Percentiles rank a stretch among this genome's conserved stretches.
Evolutionary conservation across 305 asterid genomes (phyloP).

Genomic region (Fraxinus dipetala): DNA sequence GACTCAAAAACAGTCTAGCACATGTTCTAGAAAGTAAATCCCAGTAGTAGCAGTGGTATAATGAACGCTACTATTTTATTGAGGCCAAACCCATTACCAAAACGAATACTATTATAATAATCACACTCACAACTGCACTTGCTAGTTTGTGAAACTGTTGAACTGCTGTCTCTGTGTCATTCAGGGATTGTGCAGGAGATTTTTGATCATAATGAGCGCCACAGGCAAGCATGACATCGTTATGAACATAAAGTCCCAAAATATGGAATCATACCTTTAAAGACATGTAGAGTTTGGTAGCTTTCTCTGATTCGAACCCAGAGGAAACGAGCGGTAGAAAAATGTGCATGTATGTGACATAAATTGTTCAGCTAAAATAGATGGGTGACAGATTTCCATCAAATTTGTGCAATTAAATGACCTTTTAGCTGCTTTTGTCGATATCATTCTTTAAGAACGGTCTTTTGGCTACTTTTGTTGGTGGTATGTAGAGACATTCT

Average conservation of each 20-base stretch:
- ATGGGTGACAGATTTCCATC: too few relatives aligned
- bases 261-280: too few relatives aligned
- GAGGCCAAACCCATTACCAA: constrained; percentile 56
- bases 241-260: too few relatives aligned
- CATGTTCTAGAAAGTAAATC: constrained; percentile 63
- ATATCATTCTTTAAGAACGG: too few relatives aligned
- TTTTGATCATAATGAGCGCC: constrained; percentile 48
- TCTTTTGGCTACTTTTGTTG: not conserved
- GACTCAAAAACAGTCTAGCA: constrained; percentile 68
- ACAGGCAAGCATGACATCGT: too few relatives aligned
- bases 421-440: too few relatives aligned
- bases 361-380: too few relatives aligned
- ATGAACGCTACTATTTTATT: constrained; percentile 47
- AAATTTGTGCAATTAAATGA: too few relatives aligned
- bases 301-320: too few relatives aligned
- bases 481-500: not conserved
- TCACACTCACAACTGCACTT: constrained; percentile 40
- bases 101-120: constrained; percentile 34
- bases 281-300: too few relatives aligned
- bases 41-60: constrained; percentile 48
- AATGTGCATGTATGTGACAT: too few relatives aligned
- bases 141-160: constrained; percentile 60
- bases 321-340: too few relatives aligned
- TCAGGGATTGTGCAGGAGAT: constrained; percentile 52
- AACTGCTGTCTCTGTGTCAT: constrained; percentile 66